phyloP scores from a whole-genome alignment of 208 protist genomes.

The Herpetomonas samuelpessoai region DNA sequence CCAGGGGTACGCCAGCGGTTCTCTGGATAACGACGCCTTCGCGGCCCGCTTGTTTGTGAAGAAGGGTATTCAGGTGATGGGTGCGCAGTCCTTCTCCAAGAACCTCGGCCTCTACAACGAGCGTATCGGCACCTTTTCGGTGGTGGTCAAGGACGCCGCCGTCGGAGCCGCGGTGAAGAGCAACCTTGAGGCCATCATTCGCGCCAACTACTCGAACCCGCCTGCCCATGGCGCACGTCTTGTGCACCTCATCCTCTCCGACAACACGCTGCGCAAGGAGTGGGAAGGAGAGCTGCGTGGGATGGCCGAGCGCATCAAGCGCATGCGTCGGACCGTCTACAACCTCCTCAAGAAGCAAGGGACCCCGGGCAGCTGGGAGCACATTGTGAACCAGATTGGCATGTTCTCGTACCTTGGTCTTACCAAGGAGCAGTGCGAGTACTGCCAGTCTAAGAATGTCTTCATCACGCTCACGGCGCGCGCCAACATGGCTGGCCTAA shows the following conservation, averaged over 20 bases:
- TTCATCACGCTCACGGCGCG: slow-evolving; percentile 75
- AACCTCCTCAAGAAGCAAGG: slow-evolving; percentile 68
- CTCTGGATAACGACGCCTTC: slow-evolving; percentile 93
- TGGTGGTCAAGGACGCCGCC: slow-evolving; percentile 59
- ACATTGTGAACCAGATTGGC: slow-evolving; percentile 96
- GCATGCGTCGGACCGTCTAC: slow-evolving; percentile 81
- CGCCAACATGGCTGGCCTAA: slow-evolving; percentile 84
- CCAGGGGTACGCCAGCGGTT: slow-evolving; percentile 97
- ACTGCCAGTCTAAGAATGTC: slow-evolving; percentile 58
- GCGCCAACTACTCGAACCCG: slow-evolving; percentile 95
- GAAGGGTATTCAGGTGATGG: slow-evolving; percentile 80
- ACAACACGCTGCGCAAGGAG: slow-evolving; percentile 66
- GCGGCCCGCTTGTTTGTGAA: slow-evolving; percentile 75
- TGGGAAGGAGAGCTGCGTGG: slow-evolving; percentile 92
- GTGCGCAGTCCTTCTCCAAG: slow-evolving; percentile 97
- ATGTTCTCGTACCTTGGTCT: slow-evolving; percentile 99
- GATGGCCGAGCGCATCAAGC: slow-evolving; percentile 84
- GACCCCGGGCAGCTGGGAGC: slow-evolving; percentile 92
- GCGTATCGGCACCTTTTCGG: slow-evolving; percentile 88
- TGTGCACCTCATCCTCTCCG: slow-evolving; percentile 88
- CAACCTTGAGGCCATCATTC: slow-evolving; percentile 81
- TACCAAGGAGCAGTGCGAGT: slow-evolving; percentile 76
- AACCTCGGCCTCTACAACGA: slow-evolving; percentile 98
- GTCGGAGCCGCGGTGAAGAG: slow-evolving; percentile 72
- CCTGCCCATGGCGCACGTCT: slow-evolving; percentile 95